Conservation (phyloP, 768 basidiomycete genomes). For the Agrocybe praecox region DNA sequence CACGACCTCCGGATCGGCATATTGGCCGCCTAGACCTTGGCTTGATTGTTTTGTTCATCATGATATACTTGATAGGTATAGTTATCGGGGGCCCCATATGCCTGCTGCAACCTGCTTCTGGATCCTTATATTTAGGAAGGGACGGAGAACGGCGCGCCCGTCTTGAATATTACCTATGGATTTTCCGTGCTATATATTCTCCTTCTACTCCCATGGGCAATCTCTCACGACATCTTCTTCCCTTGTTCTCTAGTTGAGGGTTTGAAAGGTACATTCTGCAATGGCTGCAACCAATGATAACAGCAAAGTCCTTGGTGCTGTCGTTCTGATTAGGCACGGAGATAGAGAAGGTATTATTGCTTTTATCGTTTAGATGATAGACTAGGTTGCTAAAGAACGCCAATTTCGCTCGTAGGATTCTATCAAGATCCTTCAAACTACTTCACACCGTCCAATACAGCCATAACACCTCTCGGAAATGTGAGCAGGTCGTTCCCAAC, state of each 20-base stretch:
- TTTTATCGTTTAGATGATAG: background rate
- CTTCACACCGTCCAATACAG: constrained; percentile 56
- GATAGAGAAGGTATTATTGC: constrained; percentile 47
- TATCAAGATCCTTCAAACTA: constrained; percentile 59
- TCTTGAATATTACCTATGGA: too few relatives aligned
- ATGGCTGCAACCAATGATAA: constrained; percentile 7
- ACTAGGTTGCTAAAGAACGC: background rate
- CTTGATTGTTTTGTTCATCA: too few relatives aligned
- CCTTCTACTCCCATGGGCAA: too few relatives aligned
- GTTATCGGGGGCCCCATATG: too few relatives aligned
- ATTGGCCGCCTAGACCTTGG: too few relatives aligned
- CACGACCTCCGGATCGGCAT: too few relatives aligned
- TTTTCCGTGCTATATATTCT: too few relatives aligned
- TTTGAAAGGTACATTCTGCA: too few relatives aligned
- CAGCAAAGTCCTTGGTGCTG: constrained; percentile 49
- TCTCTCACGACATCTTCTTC: background rate
- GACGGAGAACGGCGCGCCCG: too few relatives aligned
- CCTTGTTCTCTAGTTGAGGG: background rate
- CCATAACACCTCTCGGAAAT: constrained; percentile 70
- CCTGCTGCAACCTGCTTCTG: too few relatives aligned
- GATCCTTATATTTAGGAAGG: too few relatives aligned
- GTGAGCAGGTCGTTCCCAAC: constrained; percentile 40
- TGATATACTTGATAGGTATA: too few relatives aligned
- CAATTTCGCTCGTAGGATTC: constrained; percentile 43
- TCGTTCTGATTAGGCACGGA: constrained; percentile 61